Percentiles rank a stretch among this genome's conserved stretches.
Evolutionary conservation across 176 grass and related monocot species (phyloP).

Genomic region (Bothriochloa decipiens): DNA sequence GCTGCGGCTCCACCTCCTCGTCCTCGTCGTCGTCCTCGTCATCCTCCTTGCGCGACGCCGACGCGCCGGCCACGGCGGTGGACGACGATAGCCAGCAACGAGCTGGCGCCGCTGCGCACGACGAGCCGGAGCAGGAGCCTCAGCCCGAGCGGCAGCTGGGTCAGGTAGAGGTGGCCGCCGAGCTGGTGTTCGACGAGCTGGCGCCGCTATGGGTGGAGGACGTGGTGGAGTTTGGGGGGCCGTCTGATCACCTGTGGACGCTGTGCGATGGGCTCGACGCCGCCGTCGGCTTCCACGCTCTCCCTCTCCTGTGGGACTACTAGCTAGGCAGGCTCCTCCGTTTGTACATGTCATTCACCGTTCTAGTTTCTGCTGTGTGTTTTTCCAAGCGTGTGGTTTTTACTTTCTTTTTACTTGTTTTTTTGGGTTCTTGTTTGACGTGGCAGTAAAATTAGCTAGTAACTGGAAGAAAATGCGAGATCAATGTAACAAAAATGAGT

Average conservation of each 20-base stretch:
- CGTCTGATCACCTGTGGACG: slow-evolving; percentile 50
- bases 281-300: slow-evolving; percentile 38
- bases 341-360: neutral
- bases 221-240: slow-evolving; percentile 37
- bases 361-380: too few species aligned
- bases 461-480: neutral
- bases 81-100: neutral
- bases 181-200: slow-evolving; percentile 69
- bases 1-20: neutral
- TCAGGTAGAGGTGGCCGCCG: slow-evolving; percentile 10
- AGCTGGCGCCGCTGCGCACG: neutral
- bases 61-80: neutral
- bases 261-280: slow-evolving; percentile 41
- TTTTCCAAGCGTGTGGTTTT: too few species aligned
- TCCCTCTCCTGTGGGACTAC: slow-evolving; percentile 57
- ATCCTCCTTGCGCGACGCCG: neutral
- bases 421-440: neutral
- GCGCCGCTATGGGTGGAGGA: slow-evolving; percentile 63
- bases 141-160: neutral
- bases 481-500: neutral
- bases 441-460: neutral
- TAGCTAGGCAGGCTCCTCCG: neutral
- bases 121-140: neutral
- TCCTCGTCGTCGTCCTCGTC: neutral
- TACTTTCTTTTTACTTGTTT: neutral